Percentiles rank a stretch among this genome's conserved stretches.
phyloP scores from a whole-genome alignment of 495 filamentous ascomycete species.

The Penicillium salamii region DNA sequence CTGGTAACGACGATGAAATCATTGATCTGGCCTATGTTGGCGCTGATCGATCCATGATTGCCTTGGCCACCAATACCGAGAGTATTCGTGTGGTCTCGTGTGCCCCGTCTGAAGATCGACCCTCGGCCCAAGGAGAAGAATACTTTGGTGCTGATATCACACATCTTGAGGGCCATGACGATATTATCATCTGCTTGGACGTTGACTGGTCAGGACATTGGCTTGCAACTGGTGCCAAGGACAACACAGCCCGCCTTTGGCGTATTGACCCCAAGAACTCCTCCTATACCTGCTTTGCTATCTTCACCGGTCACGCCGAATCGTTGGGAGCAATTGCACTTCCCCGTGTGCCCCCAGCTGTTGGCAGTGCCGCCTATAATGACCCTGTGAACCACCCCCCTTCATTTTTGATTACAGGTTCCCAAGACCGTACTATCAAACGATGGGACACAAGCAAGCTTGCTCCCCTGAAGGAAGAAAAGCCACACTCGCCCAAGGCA shows the following conservation, averaged over 20 bases:
- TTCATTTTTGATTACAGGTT: constrained; percentile 81
- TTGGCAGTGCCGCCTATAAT: constrained; percentile 58
- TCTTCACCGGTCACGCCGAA: constrained; percentile 88
- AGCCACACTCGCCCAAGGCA: constrained; percentile 50
- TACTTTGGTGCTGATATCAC: constrained; percentile 90
- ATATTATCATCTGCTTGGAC: constrained; percentile 93
- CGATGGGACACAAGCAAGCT: constrained; percentile 69
- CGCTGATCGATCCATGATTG: constrained; percentile 73
- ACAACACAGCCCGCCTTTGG: constrained; percentile 93
- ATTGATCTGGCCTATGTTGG: constrained; percentile 88
- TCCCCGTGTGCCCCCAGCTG: constrained; percentile 61
- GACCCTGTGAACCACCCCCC: constrained; percentile 78
- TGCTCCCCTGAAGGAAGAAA: constrained; percentile 33
- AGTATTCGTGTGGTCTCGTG: constrained; percentile 82
- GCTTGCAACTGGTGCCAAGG: constrained; percentile 94
- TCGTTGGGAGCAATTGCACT: constrained; percentile 90
- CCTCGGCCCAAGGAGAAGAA: constrained; percentile 30
- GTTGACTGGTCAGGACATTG: constrained; percentile 95
- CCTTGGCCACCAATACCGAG: constrained; percentile 92
- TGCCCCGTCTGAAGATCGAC: constrained; percentile 36
- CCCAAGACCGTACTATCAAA: constrained; percentile 92
- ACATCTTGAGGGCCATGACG: constrained; percentile 81
- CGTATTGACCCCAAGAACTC: constrained; percentile 72
- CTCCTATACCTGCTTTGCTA: constrained; percentile 74
- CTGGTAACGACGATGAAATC: constrained; percentile 95